Percentiles rank a stretch among this genome's conserved stretches.
Conservation (phyloP, 2,329 filamentous ascomycete species). For the Ophioceras dolichostomum region DNA sequence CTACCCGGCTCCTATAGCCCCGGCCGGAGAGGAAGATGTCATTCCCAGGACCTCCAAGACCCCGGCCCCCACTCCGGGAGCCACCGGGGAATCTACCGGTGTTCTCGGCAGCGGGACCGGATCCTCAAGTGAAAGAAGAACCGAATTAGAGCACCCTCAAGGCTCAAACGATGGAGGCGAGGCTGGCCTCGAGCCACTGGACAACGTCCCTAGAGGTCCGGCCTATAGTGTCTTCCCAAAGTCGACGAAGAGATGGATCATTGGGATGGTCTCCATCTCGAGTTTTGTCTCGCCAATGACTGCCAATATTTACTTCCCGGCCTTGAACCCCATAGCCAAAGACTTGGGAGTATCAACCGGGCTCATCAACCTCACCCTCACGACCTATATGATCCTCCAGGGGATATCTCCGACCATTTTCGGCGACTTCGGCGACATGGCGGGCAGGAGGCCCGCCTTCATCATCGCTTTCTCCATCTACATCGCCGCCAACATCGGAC, state of each 20-base stretch:
- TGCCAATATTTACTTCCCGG: conserved; percentile 44
- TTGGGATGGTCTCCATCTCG: conserved; percentile 36
- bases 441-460: conserved; percentile 49
- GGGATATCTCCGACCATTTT: conserved; percentile 48
- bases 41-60: too few species aligned
- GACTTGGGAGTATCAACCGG: conserved; percentile 24
- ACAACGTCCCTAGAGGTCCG: conserved; percentile 23
- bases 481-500: conserved; percentile 43
- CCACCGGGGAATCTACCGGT: too few species aligned
- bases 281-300: conserved; percentile 46
- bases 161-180: conserved; percentile 8
- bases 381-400: conserved; percentile 53
- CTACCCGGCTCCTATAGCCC: too few species aligned
- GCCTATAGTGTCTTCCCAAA: conserved; percentile 26
- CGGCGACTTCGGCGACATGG: conserved; percentile 48
- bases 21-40: too few species aligned
- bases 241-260: conserved; percentile 36
- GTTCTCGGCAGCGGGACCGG: too few species aligned
- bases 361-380: conserved; percentile 37
- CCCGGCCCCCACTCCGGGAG: too few species aligned
- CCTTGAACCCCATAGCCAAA: conserved; percentile 23
- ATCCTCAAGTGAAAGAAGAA: too few species aligned
- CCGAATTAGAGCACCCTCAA: too few species aligned
- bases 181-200: conserved; percentile 20
- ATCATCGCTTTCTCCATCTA: conserved; percentile 45